These are phyloP conservation scores for Radiomyces spectabilis DNA, from an alignment of 192 early-diverging fungal species.

Conservation along the genomic window DNA sequence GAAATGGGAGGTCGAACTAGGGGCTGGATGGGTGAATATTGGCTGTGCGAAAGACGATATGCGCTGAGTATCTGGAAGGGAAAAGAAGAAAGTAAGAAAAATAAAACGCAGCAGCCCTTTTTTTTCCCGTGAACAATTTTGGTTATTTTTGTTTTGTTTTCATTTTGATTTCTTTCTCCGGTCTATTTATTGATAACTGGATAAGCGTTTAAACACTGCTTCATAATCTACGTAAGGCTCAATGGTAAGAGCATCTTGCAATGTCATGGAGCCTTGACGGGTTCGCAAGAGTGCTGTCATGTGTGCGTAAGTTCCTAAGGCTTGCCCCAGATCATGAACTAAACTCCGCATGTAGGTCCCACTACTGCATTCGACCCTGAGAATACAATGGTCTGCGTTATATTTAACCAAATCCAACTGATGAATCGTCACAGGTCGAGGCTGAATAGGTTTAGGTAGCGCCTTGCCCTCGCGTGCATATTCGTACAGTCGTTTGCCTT, in stretches of 20 bases:
- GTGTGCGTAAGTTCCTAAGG: slow-evolving; percentile 46
- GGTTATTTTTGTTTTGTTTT: neutral
- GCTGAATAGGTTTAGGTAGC: slow-evolving; percentile 33
- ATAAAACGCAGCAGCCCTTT: too few species aligned
- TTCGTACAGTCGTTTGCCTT: slow-evolving; percentile 64
- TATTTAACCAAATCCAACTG: slow-evolving; percentile 30
- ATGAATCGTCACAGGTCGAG: slow-evolving; percentile 31
- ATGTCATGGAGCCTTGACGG: slow-evolving; percentile 38
- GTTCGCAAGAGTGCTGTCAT: slow-evolving; percentile 55
- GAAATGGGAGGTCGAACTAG: too few species aligned
- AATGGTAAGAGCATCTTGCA: neutral
- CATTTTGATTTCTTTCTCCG: too few species aligned
- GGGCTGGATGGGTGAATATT: too few species aligned
- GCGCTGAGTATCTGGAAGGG: too few species aligned
- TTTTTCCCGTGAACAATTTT: too few species aligned
- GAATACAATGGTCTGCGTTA: slow-evolving; percentile 1
- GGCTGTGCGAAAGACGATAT: too few species aligned
- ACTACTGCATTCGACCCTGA: slow-evolving; percentile 54
- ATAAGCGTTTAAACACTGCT: too few species aligned
- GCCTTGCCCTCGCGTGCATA: slow-evolving; percentile 51
- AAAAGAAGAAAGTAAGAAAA: neutral
- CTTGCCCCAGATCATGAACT: slow-evolving; percentile 55
- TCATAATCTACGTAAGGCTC: too few species aligned
- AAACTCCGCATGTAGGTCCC: slow-evolving; percentile 71
- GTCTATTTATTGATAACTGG: too few species aligned